phyloP scores from a whole-genome alignment of 805 yeast genomes.

The Barnettozyma vustinii region DNA sequence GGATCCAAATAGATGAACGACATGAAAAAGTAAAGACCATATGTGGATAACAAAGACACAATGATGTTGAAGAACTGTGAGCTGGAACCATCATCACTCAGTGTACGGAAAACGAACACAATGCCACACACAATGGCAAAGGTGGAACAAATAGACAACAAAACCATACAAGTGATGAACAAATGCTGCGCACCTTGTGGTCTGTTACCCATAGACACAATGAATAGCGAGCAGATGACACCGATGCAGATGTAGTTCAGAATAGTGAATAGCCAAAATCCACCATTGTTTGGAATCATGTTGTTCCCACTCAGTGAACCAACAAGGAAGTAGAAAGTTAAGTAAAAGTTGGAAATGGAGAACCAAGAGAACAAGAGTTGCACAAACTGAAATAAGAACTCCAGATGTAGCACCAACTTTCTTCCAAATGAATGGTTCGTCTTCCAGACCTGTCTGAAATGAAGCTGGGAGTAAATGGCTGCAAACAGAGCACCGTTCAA shows the following conservation, averaged over 20 bases:
- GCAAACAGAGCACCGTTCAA: slow-evolving; percentile 97
- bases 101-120: slow-evolving; percentile 61
- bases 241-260: slow-evolving; percentile 83
- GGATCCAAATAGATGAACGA: slow-evolving; percentile 88
- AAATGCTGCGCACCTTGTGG: slow-evolving; percentile 92
- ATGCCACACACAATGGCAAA: slow-evolving; percentile 82
- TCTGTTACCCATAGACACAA: slow-evolving; percentile 93
- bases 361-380: slow-evolving; percentile 85
- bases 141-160: slow-evolving; percentile 71
- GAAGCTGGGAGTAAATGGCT: slow-evolving; percentile 81
- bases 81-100: slow-evolving; percentile 33
- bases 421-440: slow-evolving; percentile 81
- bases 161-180: slow-evolving; percentile 65
- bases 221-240: slow-evolving; percentile 79
- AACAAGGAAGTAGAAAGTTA: slow-evolving; percentile 89
- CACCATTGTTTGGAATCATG: slow-evolving; percentile 60
- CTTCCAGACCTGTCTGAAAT: slow-evolving; percentile 82
- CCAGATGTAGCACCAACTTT: slow-evolving; percentile 76
- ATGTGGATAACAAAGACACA: slow-evolving; percentile 82
- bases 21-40: slow-evolving; percentile 80
- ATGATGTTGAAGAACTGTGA: slow-evolving; percentile 69
- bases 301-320: slow-evolving; percentile 62
- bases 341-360: slow-evolving; percentile 84
- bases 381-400: slow-evolving; percentile 82
- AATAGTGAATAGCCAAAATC: slow-evolving; percentile 75